Evolutionary conservation across 352 stramenopile species (phyloP).

Genomic region (Phytophthora ramorum): DNA sequence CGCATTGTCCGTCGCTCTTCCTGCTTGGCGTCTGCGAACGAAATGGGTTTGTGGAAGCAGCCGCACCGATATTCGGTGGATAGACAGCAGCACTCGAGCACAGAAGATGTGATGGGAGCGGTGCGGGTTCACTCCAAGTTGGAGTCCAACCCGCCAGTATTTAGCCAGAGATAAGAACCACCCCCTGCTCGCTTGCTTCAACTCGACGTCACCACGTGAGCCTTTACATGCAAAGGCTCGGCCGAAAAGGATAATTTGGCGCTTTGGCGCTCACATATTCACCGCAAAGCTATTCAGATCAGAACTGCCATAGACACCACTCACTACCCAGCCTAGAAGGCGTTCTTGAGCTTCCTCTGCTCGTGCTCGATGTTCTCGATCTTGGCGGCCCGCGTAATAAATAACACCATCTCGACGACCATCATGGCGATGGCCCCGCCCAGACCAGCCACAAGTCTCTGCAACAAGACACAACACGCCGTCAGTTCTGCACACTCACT

Average conservation of each 20-base stretch:
- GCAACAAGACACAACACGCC: conserved; percentile 1
- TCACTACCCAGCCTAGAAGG: conserved; percentile 36
- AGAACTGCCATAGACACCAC: background rate
- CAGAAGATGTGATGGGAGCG: conserved; percentile 6
- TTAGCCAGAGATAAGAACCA: background rate
- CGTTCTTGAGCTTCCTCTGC: conserved; percentile 43
- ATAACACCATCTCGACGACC: conserved; percentile 90
- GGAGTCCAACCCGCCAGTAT: background rate
- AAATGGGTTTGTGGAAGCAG: background rate
- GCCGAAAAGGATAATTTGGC: conserved; percentile 8
- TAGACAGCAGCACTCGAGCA: background rate
- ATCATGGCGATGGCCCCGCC: conserved; percentile 85
- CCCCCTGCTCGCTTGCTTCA: conserved; percentile 3
- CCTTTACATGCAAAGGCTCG: conserved; percentile 40
- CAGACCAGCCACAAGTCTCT: conserved; percentile 75
- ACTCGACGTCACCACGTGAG: conserved; percentile 3
- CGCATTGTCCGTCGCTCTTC: conserved; percentile 14
- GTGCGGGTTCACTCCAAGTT: background rate
- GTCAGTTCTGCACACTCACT: conserved; percentile 11
- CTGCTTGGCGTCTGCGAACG: background rate
- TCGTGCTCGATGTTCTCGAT: conserved; percentile 64
- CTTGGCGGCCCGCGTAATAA: conserved; percentile 79
- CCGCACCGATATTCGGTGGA: conserved; percentile 5
- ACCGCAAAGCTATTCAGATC: background rate
- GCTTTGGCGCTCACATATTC: background rate